These are phyloP conservation scores for Prunella vulgaris DNA, from an alignment of 257 asterid species.

Conservation along the genomic window DNA sequence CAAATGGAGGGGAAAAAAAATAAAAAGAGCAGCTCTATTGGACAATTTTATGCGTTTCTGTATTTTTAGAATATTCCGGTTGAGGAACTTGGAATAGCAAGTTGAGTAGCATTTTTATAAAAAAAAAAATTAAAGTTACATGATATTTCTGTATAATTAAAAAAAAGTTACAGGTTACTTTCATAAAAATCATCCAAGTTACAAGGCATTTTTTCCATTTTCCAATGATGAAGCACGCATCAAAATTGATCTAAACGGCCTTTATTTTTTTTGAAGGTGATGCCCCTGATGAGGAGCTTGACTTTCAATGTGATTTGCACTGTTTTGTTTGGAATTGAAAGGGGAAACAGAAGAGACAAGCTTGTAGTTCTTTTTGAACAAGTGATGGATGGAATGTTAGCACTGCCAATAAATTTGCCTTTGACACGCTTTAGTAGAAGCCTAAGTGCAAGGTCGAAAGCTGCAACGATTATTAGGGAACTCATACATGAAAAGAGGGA, in stretches of 20 bases:
- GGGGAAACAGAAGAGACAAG: conserved; percentile 7
- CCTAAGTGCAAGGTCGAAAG: conserved; percentile 7
- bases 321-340: conserved; percentile 12
- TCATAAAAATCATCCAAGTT: too few species aligned
- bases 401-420: conserved; percentile 4
- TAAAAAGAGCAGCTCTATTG: too few species aligned
- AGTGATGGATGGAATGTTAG: conserved; percentile 11
- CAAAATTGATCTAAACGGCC: not conserved
- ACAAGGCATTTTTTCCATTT: too few species aligned
- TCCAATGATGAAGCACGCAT: too few species aligned
- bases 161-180: too few species aligned
- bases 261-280: not conserved
- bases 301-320: conserved; percentile 14
- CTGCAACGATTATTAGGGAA: not conserved
- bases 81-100: too few species aligned
- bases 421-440: conserved; percentile 16
- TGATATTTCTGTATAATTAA: too few species aligned
- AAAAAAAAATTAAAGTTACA: too few species aligned
- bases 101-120: too few species aligned
- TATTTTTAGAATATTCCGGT: too few species aligned
- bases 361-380: not conserved
- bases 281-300: conserved; percentile 12
- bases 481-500: conserved; percentile 15
- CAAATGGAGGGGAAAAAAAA: too few species aligned
- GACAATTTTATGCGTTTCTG: too few species aligned